These are phyloP conservation scores for Magnolia sinica DNA, from an alignment of 164 flowering plant genomes.

Conservation along the genomic window DNA sequence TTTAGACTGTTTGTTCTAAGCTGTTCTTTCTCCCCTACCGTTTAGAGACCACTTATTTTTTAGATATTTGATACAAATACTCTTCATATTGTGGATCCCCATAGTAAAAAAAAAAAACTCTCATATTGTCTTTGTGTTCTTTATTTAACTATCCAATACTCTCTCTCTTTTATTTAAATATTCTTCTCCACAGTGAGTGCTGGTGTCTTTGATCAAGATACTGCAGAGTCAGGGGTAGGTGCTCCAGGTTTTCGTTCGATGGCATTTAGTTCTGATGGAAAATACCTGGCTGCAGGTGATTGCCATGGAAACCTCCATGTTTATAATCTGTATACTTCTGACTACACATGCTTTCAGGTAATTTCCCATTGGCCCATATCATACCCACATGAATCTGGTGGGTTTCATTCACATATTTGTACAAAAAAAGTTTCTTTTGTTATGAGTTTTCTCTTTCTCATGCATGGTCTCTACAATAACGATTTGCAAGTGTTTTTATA, in stretches of 20 bases:
- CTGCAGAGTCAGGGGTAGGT: slow-evolving; percentile 35
- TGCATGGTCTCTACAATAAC: neutral
- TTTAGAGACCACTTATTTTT: too few relatives aligned
- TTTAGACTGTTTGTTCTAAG: too few relatives aligned
- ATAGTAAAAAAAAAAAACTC: neutral
- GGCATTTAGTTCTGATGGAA: slow-evolving; percentile 70
- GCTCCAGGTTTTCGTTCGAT: slow-evolving; percentile 54
- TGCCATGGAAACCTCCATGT: slow-evolving; percentile 59
- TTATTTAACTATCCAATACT: neutral
- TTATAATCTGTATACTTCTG: slow-evolving; percentile 49
- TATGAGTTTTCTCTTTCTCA: neutral
- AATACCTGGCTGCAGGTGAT: slow-evolving; percentile 71
- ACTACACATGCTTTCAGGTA: slow-evolving; percentile 63
- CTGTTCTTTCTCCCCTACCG: too few relatives aligned
- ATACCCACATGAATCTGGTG: neutral
- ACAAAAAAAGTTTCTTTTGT: neutral
- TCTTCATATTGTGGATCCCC: neutral
- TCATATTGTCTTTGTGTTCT: neutral
- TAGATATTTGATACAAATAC: too few relatives aligned
- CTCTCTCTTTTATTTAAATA: neutral
- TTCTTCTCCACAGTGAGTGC: slow-evolving; percentile 41
- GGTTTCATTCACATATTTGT: neutral
- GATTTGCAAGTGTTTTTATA: neutral
- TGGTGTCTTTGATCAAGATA: slow-evolving; percentile 54
- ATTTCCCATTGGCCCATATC: neutral